phyloP scores from a whole-genome alignment of 345 rosid genomes.

The Raphanus sativus region DNA sequence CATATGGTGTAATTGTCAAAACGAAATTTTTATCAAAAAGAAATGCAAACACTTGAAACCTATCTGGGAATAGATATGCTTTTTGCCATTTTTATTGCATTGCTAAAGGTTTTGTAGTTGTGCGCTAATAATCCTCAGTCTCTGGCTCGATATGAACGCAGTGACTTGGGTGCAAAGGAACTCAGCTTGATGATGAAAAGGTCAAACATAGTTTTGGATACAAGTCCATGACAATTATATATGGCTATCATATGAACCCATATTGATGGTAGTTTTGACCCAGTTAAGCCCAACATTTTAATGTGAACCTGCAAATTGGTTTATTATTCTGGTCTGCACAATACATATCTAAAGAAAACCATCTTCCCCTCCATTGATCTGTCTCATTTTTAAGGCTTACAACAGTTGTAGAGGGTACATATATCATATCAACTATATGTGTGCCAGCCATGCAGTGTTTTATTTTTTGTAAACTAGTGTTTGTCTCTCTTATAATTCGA shows the following conservation, averaged over 20 bases:
- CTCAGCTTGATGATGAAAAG: conserved; percentile 56
- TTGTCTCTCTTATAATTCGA: conserved; percentile 18
- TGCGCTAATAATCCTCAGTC: conserved; percentile 31
- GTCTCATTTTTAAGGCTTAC: not conserved
- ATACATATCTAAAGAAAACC: not conserved
- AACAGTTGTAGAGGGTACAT: not conserved
- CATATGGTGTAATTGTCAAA: not conserved
- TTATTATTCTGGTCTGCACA: not conserved
- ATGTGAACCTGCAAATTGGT: not conserved
- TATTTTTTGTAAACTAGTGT: conserved; percentile 4
- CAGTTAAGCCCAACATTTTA: not conserved
- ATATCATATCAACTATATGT: not conserved
- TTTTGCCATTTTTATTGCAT: not conserved
- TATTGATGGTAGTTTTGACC: not conserved
- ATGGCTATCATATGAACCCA: not conserved
- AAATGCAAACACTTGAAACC: not conserved
- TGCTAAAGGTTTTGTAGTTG: not conserved
- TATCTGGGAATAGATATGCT: not conserved
- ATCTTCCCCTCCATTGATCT: not conserved
- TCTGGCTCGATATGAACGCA: conserved; percentile 50
- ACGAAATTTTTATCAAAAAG: not conserved
- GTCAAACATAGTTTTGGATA: not conserved
- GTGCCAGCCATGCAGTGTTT: conserved; percentile 9
- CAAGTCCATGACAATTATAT: not conserved
- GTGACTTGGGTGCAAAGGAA: conserved; percentile 52